Evolutionary conservation across 257 asterid species (phyloP), one percentile per base, ranked within the genome.

Genomic region (Penstemon eatonii): DNA sequence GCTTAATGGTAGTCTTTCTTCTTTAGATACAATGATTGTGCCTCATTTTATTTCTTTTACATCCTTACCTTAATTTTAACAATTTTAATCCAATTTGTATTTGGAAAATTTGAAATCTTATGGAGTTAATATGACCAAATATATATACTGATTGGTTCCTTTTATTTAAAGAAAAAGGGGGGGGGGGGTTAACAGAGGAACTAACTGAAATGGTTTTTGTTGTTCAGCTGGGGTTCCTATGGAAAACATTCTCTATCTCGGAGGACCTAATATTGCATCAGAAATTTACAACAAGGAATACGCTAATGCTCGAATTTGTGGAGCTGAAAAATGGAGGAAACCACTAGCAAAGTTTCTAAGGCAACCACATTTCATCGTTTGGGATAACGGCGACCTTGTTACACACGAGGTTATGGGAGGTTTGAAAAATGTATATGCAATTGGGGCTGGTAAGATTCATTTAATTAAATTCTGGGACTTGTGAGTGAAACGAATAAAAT

Each of bases 391-490:
- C 2, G 96, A 88, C 79, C 91, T 86, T 49, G 91, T 91, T 54
- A 86, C 97, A 60, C 97, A 88, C 77, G 97, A 91, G 79, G 95
- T 91, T 55, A 91, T 88, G 95, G 97, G 97, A 60, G 97, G 97
- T 75, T 66, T 91, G 71, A 91, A 91, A 82, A 91, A 91, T 68
- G 96, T 88, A 25, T 86, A 91, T 41, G 96, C 97, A 50, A 88
- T 91, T 79, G 96, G 97, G 59, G 96, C 95, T 5, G 97, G 96
- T 88, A 78, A 63, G 74, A 49, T 65, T 67, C 53, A 68, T 62
- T 56, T 79, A 25, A 25, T 25, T 25, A 25, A 25, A 25, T 25
- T 25, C 33, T 53, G 54, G 42, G 67, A 5, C n/a, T 8, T 8
- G 45, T 4, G 12, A 60, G 44, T 36, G 8, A 6, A 60, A 55